Conservation (phyloP, 108 stramenopile species). For the Stephanodiscus triporus region DNA sequence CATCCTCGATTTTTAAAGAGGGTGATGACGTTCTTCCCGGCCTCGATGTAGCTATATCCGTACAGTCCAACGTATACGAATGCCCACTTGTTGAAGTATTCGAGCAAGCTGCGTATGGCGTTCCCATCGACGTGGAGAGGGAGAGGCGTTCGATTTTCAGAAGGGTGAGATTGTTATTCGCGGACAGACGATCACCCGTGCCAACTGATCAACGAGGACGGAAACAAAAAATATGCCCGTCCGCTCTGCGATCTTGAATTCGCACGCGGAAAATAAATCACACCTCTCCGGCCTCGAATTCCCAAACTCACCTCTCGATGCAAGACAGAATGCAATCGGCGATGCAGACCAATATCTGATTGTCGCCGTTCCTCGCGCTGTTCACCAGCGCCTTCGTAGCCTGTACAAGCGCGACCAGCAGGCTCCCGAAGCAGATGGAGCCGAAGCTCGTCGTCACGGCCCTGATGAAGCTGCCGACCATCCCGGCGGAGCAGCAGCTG, state of each 20-base stretch:
- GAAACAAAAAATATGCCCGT: background rate
- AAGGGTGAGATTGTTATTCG: background rate
- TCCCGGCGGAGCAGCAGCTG: constrained; percentile 67
- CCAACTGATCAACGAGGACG: background rate
- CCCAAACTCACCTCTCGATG: constrained; percentile 36
- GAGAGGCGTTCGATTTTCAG: constrained; percentile 11
- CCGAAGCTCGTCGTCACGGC: constrained; percentile 83
- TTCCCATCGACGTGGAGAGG: constrained; percentile 67
- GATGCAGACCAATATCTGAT: constrained; percentile 58
- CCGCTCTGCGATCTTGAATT: background rate
- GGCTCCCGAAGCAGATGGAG: constrained; percentile 66
- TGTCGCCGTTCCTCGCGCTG: constrained; percentile 51
- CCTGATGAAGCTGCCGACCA: constrained; percentile 55
- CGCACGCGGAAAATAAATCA: background rate
- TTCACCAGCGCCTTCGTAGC: constrained; percentile 65
- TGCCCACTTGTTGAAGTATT: constrained; percentile 91
- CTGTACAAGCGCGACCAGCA: constrained; percentile 81
- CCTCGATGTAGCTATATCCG: constrained; percentile 79
- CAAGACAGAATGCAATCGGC: constrained; percentile 73
- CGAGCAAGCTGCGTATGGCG: constrained; percentile 60
- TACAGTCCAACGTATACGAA: constrained; percentile 90
- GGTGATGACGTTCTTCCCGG: constrained; percentile 79
- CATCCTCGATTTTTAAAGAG: constrained; percentile 90
- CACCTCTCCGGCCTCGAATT: constrained; percentile 14
- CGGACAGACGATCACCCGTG: background rate